Evolutionary conservation across 441 rosid genomes (phyloP).

Genomic region (Erodium trifolium): DNA sequence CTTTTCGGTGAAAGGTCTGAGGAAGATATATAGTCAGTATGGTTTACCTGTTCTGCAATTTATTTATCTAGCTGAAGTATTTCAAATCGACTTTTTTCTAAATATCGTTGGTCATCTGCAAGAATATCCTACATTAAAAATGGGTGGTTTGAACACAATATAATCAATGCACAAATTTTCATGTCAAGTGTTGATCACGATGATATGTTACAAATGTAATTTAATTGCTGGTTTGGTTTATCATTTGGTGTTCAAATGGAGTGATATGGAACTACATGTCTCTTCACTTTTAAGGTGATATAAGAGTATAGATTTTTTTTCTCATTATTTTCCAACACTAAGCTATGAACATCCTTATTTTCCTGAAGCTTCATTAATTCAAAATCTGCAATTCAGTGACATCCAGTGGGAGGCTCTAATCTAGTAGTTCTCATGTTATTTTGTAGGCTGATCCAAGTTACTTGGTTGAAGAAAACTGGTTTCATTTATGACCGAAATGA

Average conservation of each 20-base stretch:
- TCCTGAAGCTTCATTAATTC: neutral
- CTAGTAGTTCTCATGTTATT: conserved; percentile 29
- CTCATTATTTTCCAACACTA: neutral
- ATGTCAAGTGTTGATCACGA: neutral
- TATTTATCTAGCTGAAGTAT: neutral
- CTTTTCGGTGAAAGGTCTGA: conserved; percentile 72
- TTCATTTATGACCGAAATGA: conserved; percentile 68
- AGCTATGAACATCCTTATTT: neutral
- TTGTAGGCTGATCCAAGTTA: conserved; percentile 89
- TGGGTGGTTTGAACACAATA: neutral
- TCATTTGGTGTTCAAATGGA: neutral
- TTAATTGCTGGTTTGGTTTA: neutral
- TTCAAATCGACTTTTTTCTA: neutral
- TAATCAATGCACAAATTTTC: neutral
- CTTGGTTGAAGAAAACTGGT: conserved; percentile 81
- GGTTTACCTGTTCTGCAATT: conserved; percentile 11
- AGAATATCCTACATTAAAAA: neutral
- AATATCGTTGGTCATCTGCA: neutral
- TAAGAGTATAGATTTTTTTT: neutral
- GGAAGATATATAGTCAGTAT: conserved; percentile 5
- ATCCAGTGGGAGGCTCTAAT: conserved; percentile 22
- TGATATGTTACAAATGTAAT: neutral
- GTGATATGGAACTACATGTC: neutral
- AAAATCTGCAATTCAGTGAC: neutral
- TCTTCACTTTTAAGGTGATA: no score